Conservation (phyloP, 352 stramenopile genomes). For the Phytophthora hibernalis region DNA sequence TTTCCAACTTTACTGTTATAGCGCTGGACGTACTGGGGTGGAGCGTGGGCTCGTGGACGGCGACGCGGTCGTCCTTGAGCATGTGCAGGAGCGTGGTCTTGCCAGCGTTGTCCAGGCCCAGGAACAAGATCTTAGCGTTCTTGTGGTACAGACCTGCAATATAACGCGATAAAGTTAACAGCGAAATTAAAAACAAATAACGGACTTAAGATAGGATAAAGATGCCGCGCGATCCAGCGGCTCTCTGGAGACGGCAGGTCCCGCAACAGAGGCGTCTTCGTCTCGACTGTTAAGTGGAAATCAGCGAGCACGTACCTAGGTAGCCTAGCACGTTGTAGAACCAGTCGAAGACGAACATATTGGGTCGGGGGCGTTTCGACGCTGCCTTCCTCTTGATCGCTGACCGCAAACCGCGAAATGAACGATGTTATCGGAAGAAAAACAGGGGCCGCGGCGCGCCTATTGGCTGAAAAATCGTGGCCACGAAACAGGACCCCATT, state of each 20-base stretch:
- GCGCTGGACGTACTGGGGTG: conserved; percentile 88
- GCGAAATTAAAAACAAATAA: background rate
- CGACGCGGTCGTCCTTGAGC: conserved; percentile 98
- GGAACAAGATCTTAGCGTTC: conserved; percentile 99
- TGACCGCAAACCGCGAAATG: conserved; percentile 49
- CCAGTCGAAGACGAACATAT: conserved; percentile 97
- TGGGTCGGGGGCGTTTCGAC: conserved; percentile 24
- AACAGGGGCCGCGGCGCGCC: conserved; percentile 8
- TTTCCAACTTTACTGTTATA: too few relatives aligned
- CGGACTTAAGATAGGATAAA: conserved; percentile 10
- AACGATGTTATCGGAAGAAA: conserved; percentile 27
- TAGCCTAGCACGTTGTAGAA: conserved; percentile 95
- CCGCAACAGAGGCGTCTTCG: background rate
- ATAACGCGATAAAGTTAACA: background rate
- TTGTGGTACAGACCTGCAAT: conserved; percentile 98
- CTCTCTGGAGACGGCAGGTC: background rate
- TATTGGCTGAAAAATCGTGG: conserved; percentile 22
- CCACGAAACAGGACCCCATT: conserved; percentile 73
- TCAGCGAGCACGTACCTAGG: conserved; percentile 71
- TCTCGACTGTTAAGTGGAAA: background rate
- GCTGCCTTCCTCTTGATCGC: conserved; percentile 16
- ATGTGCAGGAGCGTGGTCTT: conserved; percentile 99
- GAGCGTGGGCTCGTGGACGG: conserved; percentile 96
- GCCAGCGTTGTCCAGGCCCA: conserved; percentile 99
- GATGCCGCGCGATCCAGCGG: conserved; percentile 6